A percentile compares a stretch with the other conserved stretches of the same genome.
Conservation (phyloP, 768 basidiomycete species). For the Suillus ampliporus region DNA sequence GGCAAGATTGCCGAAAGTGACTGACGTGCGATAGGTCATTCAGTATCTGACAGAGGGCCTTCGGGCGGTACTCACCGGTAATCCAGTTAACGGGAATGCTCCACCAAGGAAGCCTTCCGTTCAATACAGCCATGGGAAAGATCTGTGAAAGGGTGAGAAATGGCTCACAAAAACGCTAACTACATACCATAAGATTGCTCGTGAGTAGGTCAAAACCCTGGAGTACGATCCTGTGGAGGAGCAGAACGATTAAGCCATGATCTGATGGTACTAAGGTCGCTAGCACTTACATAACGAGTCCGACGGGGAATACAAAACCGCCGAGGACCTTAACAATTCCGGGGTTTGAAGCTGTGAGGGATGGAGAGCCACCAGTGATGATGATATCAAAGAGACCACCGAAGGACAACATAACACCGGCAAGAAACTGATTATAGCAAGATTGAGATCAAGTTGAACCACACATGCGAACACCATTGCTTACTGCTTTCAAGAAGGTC, state of each 20-base stretch:
- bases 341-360: slow-evolving; percentile 57
- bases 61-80: slow-evolving; percentile 51
- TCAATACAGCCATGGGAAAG: slow-evolving; percentile 71
- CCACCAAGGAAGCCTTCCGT: slow-evolving; percentile 72
- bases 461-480: slow-evolving; percentile 20
- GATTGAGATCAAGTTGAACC: neutral
- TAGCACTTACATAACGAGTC: slow-evolving; percentile 70
- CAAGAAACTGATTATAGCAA: slow-evolving; percentile 60
- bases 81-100: slow-evolving; percentile 69
- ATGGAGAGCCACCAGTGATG: slow-evolving; percentile 61
- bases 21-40: slow-evolving; percentile 41
- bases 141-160: slow-evolving; percentile 43
- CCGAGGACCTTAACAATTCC: slow-evolving; percentile 70
- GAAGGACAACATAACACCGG: slow-evolving; percentile 77
- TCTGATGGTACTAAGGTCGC: neutral
- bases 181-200: slow-evolving; percentile 74
- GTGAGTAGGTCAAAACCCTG: slow-evolving; percentile 75
- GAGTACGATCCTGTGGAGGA: slow-evolving; percentile 64
- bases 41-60: neutral
- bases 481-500: slow-evolving; percentile 71
- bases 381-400: slow-evolving; percentile 70
- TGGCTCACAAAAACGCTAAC: neutral
- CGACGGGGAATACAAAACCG: slow-evolving; percentile 77
- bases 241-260: neutral
- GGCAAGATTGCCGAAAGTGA: slow-evolving; percentile 69